These are phyloP conservation scores for Cladosporium cucumerinum DNA, from an alignment of 2,329 filamentous ascomycete species.

Conservation along the genomic window DNA sequence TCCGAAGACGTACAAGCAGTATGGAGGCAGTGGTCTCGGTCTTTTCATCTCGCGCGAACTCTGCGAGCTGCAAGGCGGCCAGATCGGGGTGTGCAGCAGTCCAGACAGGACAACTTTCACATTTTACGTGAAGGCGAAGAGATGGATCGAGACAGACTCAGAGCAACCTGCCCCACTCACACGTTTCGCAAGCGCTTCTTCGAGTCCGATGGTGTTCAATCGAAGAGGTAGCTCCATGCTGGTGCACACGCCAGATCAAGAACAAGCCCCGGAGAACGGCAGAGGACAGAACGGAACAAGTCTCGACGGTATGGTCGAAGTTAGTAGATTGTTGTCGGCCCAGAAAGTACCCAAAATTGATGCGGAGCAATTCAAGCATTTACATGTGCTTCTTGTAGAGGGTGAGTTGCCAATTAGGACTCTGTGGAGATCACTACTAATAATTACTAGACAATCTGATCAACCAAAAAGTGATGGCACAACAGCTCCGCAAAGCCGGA, in stretches of 20 bases:
- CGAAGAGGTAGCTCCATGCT: constrained; percentile 25
- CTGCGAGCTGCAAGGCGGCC: constrained; percentile 67
- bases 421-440: constrained; percentile 7
- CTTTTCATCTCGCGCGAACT: constrained; percentile 67
- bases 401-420: constrained; percentile 18
- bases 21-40: constrained; percentile 67
- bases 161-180: constrained; percentile 1
- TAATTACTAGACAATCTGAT: constrained; percentile 37
- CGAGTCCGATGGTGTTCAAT: constrained; percentile 26
- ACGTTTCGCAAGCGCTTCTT: constrained; percentile 25
- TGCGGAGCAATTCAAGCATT: background rate
- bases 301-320: constrained; percentile 1
- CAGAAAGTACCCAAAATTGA: background rate
- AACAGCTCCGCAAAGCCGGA: constrained; percentile 38
- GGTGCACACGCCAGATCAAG: background rate
- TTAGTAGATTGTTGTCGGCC: constrained; percentile 24
- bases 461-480: constrained; percentile 41
- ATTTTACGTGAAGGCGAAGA: constrained; percentile 58
- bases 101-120: constrained; percentile 60
- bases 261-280: background rate
- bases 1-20: constrained; percentile 64
- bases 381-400: constrained; percentile 21
- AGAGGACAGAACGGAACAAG: background rate
- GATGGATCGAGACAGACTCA: background rate
- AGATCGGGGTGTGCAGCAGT: constrained; percentile 63